Conservation (phyloP, 2,329 filamentous ascomycete genomes). For the Xylariales sp. region DNA sequence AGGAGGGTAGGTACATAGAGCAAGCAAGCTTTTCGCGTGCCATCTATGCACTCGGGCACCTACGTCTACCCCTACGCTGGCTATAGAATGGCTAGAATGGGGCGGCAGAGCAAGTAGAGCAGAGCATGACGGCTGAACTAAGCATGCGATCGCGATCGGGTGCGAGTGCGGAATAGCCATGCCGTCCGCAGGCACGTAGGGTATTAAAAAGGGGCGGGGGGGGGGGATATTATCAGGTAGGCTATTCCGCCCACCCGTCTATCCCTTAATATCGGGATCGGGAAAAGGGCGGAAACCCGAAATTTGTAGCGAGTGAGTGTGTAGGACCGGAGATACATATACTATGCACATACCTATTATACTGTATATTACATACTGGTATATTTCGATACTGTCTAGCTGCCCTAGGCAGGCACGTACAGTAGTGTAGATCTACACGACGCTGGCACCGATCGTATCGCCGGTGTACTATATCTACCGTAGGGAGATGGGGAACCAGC, state of each 20-base stretch:
- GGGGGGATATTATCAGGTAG: too few relatives aligned
- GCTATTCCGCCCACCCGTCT: too few relatives aligned
- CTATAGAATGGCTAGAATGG: neutral
- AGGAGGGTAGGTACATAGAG: too few relatives aligned
- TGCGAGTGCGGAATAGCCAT: neutral
- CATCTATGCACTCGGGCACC: neutral
- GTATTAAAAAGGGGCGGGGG: neutral
- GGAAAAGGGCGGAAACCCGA: neutral
- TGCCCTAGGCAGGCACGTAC: neutral
- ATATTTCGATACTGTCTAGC: too few relatives aligned
- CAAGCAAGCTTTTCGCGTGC: too few relatives aligned
- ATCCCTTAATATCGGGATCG: neutral
- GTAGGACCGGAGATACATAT: neutral
- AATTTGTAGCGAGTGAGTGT: too few relatives aligned
- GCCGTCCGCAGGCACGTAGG: neutral
- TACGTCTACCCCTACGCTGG: neutral
- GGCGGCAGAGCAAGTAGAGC: too few relatives aligned
- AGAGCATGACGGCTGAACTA: neutral
- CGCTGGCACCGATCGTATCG: neutral
- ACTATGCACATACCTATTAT: too few relatives aligned
- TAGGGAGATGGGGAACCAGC: neutral
- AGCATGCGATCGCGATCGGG: neutral
- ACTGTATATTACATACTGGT: too few relatives aligned
- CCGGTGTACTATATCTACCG: too few relatives aligned
- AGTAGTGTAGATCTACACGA: neutral